Conservation (phyloP, 495 filamentous ascomycete species). For the Annulohypoxylon nitens region DNA sequence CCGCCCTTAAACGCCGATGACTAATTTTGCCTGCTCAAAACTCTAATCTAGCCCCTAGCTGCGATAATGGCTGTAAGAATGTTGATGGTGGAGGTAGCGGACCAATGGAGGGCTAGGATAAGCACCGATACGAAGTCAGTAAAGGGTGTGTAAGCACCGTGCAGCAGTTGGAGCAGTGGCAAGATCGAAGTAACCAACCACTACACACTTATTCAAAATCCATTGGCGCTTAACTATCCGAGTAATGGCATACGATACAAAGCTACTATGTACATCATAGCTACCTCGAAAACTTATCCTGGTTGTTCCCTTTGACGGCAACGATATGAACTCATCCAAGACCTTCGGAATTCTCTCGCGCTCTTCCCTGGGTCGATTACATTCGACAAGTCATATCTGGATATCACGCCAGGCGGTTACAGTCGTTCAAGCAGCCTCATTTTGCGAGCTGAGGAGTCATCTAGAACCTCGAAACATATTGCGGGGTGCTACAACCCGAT, state of each 20-base stretch:
- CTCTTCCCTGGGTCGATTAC: neutral
- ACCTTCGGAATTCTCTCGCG: conserved; percentile 3
- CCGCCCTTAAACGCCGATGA: neutral
- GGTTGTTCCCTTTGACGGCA: neutral
- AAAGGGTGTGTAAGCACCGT: conserved; percentile 40
- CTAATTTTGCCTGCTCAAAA: neutral
- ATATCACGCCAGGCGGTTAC: neutral
- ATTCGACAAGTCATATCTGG: neutral
- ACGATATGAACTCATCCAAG: conserved; percentile 24
- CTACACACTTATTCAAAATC: conserved; percentile 13
- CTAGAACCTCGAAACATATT: neutral
- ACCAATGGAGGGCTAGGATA: conserved; percentile 2
- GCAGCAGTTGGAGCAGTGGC: conserved; percentile 19
- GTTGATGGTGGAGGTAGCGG: neutral
- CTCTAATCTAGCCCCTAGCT: neutral
- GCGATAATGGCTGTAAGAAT: neutral
- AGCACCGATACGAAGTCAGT: conserved; percentile 3
- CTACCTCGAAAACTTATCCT: neutral
- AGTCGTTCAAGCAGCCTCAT: conserved; percentile 2
- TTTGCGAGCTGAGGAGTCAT: conserved; percentile 3
- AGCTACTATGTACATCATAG: neutral
- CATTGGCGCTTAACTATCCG: neutral
- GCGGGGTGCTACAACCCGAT: neutral
- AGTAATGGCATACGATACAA: neutral
- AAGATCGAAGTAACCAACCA: conserved; percentile 24